Conservation (phyloP, 805 yeast genomes). For the Ogataea degrootiae region DNA sequence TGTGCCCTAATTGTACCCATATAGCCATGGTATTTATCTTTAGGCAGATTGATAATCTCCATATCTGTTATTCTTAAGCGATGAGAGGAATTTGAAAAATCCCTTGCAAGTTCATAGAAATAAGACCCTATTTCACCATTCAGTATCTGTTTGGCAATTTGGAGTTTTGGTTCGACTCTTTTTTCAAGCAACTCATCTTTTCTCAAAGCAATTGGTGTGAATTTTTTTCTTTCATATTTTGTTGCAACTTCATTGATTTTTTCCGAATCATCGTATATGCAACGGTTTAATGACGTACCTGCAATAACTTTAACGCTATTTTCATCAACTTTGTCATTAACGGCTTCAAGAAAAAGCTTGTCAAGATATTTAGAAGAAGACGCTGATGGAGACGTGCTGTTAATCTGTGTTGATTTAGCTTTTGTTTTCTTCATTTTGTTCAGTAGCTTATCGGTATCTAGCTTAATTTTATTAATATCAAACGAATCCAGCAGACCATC, state of each 20-base stretch:
- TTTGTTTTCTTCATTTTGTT: conserved; percentile 19
- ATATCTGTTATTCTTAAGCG: conserved; percentile 40
- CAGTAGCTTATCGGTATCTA: conserved; percentile 29
- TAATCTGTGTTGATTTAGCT: not conserved
- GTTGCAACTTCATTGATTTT: conserved; percentile 8
- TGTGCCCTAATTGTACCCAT: conserved; percentile 57
- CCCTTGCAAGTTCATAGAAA: conserved; percentile 47
- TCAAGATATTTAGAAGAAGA: conserved; percentile 17
- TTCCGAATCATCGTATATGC: conserved; percentile 13
- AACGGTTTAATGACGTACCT: not conserved
- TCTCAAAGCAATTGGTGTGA: conserved; percentile 11
- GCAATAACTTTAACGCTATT: not conserved
- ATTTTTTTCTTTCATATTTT: conserved; percentile 14
- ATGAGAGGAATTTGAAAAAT: conserved; percentile 33
- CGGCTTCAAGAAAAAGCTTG: conserved; percentile 14
- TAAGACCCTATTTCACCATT: conserved; percentile 41
- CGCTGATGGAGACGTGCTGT: not conserved
- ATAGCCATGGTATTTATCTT: conserved; percentile 53
- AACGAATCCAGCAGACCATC: conserved; percentile 23
- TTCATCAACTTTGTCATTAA: conserved; percentile 1
- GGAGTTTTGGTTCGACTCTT: conserved; percentile 5
- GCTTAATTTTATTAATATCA: conserved; percentile 22
- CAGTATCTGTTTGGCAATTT: conserved; percentile 17
- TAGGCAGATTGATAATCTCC: conserved; percentile 43
- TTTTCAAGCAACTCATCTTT: conserved; percentile 6